Conservation (phyloP, 257 asterid species). For the Voacanga thouarsii region DNA sequence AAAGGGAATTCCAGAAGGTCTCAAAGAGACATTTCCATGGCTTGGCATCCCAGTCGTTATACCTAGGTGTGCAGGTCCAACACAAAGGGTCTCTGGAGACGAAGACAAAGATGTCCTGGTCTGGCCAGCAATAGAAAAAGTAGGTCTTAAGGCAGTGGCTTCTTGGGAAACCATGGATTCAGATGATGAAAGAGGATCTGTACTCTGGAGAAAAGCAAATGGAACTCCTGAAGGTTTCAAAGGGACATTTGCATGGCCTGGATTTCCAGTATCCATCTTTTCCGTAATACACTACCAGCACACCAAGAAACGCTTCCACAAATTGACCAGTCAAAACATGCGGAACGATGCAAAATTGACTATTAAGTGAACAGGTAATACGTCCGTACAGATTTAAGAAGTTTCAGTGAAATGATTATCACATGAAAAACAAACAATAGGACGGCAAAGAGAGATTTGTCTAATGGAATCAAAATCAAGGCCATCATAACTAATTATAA, state of each 20-base stretch:
- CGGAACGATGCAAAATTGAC: neutral
- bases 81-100: slow-evolving; percentile 30
- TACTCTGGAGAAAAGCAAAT: neutral
- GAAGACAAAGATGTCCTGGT: neutral
- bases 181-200: slow-evolving; percentile 5
- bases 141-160: neutral
- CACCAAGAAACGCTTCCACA: neutral
- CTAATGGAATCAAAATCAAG: neutral
- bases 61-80: slow-evolving; percentile 38
- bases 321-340: slow-evolving; percentile 5
- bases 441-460: neutral
- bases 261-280: slow-evolving; percentile 13
- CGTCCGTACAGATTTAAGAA: too few relatives aligned
- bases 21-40: neutral
- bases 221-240: neutral
- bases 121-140: neutral
- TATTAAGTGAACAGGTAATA: neutral
- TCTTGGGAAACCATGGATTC: neutral
- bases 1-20: slow-evolving; percentile 1
- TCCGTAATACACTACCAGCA: neutral
- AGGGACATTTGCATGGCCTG: neutral
- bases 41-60: slow-evolving; percentile 1
- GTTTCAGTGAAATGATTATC: too few relatives aligned
- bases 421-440: neutral
- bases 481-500: neutral